Evolutionary conservation across 805 yeast species (phyloP).

Genomic region (Lachancea nothofagi): DNA sequence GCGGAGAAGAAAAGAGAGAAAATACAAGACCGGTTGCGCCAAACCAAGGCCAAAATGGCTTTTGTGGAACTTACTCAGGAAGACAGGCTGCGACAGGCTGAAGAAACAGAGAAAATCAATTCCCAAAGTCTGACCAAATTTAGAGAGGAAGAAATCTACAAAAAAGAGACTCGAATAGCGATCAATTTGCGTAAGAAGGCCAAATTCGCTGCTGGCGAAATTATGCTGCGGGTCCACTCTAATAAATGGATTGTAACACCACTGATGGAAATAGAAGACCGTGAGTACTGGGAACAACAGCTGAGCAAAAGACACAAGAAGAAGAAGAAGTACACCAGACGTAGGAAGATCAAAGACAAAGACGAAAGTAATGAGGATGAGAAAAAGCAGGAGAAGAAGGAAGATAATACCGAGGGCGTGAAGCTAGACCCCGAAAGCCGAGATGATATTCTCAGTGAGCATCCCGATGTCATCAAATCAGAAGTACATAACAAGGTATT

Average conservation of each 20-base stretch:
- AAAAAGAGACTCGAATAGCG: slow-evolving; percentile 72
- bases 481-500: too few species aligned
- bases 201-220: slow-evolving; percentile 47
- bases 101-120: slow-evolving; percentile 77
- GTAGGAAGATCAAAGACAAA: slow-evolving; percentile 39
- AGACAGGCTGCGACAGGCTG: slow-evolving; percentile 62
- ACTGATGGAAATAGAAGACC: slow-evolving; percentile 51
- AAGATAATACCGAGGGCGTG: background rate
- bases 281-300: slow-evolving; percentile 39
- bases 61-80: slow-evolving; percentile 38
- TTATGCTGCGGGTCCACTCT: slow-evolving; percentile 19
- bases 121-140: slow-evolving; percentile 66
- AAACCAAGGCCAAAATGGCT: slow-evolving; percentile 43
- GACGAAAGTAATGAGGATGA: background rate
- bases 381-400: slow-evolving; percentile 20
- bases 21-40: slow-evolving; percentile 38
- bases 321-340: slow-evolving; percentile 38
- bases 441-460: too few species aligned
- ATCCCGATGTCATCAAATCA: too few species aligned
- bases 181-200: slow-evolving; percentile 60
- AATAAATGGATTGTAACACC: slow-evolving; percentile 47
- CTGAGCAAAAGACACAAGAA: slow-evolving; percentile 38
- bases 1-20: slow-evolving; percentile 55
- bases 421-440: too few species aligned
- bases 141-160: slow-evolving; percentile 76